phyloP scores from a whole-genome alignment of 2,329 filamentous ascomycete species.

The Aspergillus fumigatus region DNA sequence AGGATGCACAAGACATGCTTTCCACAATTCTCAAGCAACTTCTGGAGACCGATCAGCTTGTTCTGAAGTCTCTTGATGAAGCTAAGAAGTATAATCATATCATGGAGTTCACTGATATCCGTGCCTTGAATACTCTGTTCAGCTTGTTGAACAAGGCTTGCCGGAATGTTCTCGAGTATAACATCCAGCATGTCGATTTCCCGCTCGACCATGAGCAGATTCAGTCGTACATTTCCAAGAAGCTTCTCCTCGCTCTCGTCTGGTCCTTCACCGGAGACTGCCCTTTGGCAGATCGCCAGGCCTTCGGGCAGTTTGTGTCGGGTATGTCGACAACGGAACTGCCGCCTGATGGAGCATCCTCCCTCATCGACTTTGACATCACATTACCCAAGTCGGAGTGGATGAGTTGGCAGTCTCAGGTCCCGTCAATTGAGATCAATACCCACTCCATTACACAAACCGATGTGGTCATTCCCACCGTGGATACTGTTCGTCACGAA shows the following conservation, averaged over 20 bases:
- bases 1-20: slow-evolving; percentile 72
- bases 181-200: slow-evolving; percentile 89
- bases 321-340: slow-evolving; percentile 81
- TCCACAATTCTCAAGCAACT: slow-evolving; percentile 74
- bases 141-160: slow-evolving; percentile 93
- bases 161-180: slow-evolving; percentile 91
- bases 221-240: slow-evolving; percentile 87
- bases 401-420: slow-evolving; percentile 90
- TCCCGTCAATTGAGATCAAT: slow-evolving; percentile 92
- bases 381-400: slow-evolving; percentile 82
- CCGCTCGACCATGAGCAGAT: slow-evolving; percentile 85
- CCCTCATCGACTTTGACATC: slow-evolving; percentile 93
- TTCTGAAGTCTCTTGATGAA: slow-evolving; percentile 69
- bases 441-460: slow-evolving; percentile 98
- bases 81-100: slow-evolving; percentile 84
- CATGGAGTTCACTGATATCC: slow-evolving; percentile 94
- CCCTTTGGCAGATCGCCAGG: slow-evolving; percentile 78
- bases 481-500: slow-evolving; percentile 96
- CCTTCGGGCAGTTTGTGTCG: slow-evolving; percentile 79
- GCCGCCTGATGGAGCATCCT: slow-evolving; percentile 69
- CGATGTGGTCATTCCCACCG: slow-evolving; percentile 94
- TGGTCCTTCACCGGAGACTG: slow-evolving; percentile 98
- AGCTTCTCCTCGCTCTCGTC: slow-evolving; percentile 83
- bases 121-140: slow-evolving; percentile 88
- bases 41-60: slow-evolving; percentile 74